These are phyloP conservation scores for Xylaria intraflava DNA, from an alignment of 495 filamentous ascomycete species.

Conservation along the genomic window DNA sequence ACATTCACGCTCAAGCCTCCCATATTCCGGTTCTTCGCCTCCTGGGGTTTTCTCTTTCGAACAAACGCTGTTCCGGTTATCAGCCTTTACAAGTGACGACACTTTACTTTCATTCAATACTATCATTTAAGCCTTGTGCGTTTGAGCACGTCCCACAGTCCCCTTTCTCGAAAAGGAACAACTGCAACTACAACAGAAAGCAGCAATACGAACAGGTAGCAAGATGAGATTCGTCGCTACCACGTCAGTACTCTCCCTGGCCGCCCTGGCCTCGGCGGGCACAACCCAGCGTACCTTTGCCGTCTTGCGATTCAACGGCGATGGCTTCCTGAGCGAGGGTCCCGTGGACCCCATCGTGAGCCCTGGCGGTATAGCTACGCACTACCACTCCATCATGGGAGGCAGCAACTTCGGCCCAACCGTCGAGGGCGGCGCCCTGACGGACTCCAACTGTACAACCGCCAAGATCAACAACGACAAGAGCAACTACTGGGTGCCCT, in stretches of 20 bases:
- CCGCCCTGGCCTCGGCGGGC: conserved; percentile 28
- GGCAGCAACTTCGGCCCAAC: conserved; percentile 62
- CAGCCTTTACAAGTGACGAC: conserved; percentile 11
- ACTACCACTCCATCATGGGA: conserved; percentile 64
- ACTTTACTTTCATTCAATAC: conserved; percentile 2
- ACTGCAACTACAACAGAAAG: conserved; percentile 1
- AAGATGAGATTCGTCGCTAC: conserved; percentile 26
- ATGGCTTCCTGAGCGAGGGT: conserved; percentile 47
- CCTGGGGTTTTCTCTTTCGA: background rate
- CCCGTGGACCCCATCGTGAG: conserved; percentile 59
- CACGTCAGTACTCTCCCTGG: conserved; percentile 22
- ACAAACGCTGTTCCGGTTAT: conserved; percentile 15
- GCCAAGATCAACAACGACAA: conserved; percentile 59
- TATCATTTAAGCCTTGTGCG: background rate
- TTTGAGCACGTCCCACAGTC: background rate
- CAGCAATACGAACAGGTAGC: background rate
- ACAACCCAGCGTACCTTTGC: conserved; percentile 36
- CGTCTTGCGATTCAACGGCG: conserved; percentile 37
- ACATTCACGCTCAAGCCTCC: background rate
- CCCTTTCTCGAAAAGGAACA: background rate
- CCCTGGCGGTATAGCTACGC: conserved; percentile 51
- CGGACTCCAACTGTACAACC: conserved; percentile 58
- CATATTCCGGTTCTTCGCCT: background rate
- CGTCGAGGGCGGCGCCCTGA: conserved; percentile 52
- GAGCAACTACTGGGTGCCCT: conserved; percentile 73